phyloP scores from a whole-genome alignment of 768 basidiomycete species.

The Kwoniella mangroviensis region DNA sequence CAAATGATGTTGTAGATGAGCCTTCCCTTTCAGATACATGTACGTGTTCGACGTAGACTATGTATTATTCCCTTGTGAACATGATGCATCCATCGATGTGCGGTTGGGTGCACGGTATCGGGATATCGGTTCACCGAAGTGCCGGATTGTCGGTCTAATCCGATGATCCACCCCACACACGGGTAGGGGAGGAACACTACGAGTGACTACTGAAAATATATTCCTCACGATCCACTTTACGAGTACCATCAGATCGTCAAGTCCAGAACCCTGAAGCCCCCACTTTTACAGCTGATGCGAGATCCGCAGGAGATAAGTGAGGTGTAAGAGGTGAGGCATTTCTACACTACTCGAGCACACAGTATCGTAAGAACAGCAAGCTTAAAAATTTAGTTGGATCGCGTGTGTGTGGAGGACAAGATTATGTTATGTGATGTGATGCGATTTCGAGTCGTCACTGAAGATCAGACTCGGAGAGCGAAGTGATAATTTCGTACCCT shows the following conservation, averaged over 20 bases:
- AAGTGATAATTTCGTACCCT: neutral
- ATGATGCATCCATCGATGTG: too few relatives aligned
- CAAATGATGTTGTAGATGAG: neutral
- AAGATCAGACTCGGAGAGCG: neutral
- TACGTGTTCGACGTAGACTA: neutral
- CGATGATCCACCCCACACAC: neutral
- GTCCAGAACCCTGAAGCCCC: slow-evolving; percentile 1
- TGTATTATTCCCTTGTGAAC: neutral
- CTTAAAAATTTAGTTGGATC: neutral
- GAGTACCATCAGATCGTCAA: neutral
- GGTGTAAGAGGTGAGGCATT: slow-evolving; percentile 11
- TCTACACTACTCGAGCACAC: neutral
- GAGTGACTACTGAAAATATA: neutral
- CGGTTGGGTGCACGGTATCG: neutral
- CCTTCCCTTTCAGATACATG: neutral
- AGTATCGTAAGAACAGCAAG: neutral
- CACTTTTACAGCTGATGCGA: neutral
- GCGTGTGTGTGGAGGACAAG: neutral
- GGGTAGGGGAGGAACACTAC: too few relatives aligned
- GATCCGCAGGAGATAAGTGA: neutral
- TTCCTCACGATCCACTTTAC: neutral
- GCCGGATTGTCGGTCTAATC: slow-evolving; percentile 11
- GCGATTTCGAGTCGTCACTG: neutral
- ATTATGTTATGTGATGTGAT: neutral
- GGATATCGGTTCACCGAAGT: slow-evolving; percentile 8